Base-by-base conservation (phyloP, 371 early-diverging fungal species). In the Fennellomyces sp. region DNA sequence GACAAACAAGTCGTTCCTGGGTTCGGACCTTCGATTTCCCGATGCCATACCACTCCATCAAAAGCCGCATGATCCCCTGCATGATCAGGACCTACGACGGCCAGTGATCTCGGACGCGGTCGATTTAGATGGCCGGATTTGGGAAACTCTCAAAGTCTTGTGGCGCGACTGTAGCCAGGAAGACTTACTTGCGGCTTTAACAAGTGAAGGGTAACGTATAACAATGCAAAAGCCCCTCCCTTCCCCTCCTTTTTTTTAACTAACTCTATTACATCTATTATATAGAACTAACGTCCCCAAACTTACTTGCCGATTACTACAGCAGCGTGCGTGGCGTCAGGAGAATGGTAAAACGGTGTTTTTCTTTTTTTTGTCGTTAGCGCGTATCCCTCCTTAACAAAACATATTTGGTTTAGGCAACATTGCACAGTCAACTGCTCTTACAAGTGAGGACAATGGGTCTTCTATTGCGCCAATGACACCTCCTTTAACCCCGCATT, bases 211-310 rank as follows among this genome's bases (percentile, higher is more conserved):
- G 70, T 76, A 76, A 63, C n/a, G n/a, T n/a, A n/a, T n/a, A n/a
- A n/a, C n/a, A n/a, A 45, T 21, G 21, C 7, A 45, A 45, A 45
- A 45, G 23, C 21, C 23, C 11, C 48, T 21, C n/a, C 19, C 30
- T 42, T 45, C 7, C 45, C 52, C 31, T 5, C 21, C 15, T 21
- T 58, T 31, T 36, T 60, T 42, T 54, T 26, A 8, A 51, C 12
- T 28, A 19, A 35, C 15, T 51, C 23, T 3, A n/a, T 23, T 47
- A 33, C 48, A 36, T 36, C 7, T 15, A 51, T 51, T 50, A 33
- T 42, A 17, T 66, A 76, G 76, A 29, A 30, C 58, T 31, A 78
- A 78, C 58, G 52, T 74, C 25, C 75, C 70, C 30, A 78, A 78
- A 49, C 47, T 78, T 31, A 78, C 78, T 31, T 78, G 70, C 51